These are phyloP conservation scores for Magnusiomyces magnusii DNA, from an alignment of 1,139 yeast genomes.

Conservation along the genomic window DNA sequence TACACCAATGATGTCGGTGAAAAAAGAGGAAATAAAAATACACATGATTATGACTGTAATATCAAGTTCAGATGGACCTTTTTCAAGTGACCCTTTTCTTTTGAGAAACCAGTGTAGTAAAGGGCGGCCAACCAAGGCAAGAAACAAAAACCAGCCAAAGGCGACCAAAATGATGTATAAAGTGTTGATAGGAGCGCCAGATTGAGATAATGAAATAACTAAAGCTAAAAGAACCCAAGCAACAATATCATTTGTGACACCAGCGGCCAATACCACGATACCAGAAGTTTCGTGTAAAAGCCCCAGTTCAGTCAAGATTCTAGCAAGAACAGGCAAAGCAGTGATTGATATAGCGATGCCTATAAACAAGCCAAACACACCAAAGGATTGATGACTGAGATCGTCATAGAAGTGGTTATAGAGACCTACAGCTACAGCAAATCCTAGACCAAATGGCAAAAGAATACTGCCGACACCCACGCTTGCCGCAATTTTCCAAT, in stretches of 20 bases:
- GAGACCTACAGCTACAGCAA: slow-evolving; percentile 59
- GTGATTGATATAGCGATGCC: slow-evolving; percentile 79
- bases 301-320: slow-evolving; percentile 65
- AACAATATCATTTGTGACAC: slow-evolving; percentile 68
- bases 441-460: slow-evolving; percentile 71
- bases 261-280: slow-evolving; percentile 72
- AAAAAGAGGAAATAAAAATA: slow-evolving; percentile 62
- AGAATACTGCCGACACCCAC: slow-evolving; percentile 68
- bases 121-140: slow-evolving; percentile 49
- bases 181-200: slow-evolving; percentile 59
- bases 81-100: slow-evolving; percentile 44
- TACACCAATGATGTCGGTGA: slow-evolving; percentile 73
- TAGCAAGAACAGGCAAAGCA: slow-evolving; percentile 75
- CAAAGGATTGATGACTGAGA: slow-evolving; percentile 43
- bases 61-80: slow-evolving; percentile 59
- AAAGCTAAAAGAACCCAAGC: slow-evolving; percentile 78
- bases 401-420: slow-evolving; percentile 45
- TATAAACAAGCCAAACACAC: slow-evolving; percentile 69
- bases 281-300: slow-evolving; percentile 68
- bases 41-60: slow-evolving; percentile 49
- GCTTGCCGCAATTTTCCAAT: slow-evolving; percentile 50
- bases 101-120: slow-evolving; percentile 40
- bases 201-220: slow-evolving; percentile 65
- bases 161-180: slow-evolving; percentile 60
- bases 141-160: slow-evolving; percentile 57